phyloP scores from a whole-genome alignment of 1,139 yeast species.

The Blastobotrys persicus region DNA sequence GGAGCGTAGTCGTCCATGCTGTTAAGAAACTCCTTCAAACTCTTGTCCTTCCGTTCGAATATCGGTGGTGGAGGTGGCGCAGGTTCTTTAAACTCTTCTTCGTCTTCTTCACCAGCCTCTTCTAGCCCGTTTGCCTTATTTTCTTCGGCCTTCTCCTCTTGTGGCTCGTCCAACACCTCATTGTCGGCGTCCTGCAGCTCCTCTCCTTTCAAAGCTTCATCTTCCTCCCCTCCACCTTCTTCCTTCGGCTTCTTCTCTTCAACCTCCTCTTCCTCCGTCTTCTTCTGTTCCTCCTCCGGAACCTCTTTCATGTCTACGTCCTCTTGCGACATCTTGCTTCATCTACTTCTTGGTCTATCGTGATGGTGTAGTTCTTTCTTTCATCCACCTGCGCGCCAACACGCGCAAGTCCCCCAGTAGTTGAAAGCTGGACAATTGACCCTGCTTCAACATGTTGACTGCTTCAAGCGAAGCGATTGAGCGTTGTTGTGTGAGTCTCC shows the following conservation, averaged over 20 bases:
- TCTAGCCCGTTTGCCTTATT: constrained; percentile 24
- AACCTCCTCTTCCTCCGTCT: constrained; percentile 8
- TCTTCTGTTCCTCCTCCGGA: constrained; percentile 17
- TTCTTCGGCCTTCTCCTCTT: constrained; percentile 11
- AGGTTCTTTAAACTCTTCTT: constrained; percentile 19
- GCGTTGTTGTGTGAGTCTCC: too few species aligned
- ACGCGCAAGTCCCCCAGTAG: too few species aligned
- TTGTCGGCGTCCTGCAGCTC: constrained; percentile 4
- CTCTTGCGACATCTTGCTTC: constrained; percentile 16
- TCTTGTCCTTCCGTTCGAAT: constrained; percentile 78
- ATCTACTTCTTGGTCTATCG: background rate
- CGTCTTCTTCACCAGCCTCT: constrained; percentile 26
- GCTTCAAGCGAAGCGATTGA: too few species aligned
- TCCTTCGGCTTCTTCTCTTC: constrained; percentile 5
- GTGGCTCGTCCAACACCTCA: constrained; percentile 10
- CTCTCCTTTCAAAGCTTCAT: constrained; percentile 7
- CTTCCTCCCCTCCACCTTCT: constrained; percentile 4
- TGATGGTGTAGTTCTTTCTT: background rate
- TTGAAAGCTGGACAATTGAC: too few species aligned
- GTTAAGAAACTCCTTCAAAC: constrained; percentile 78
- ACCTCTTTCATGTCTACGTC: constrained; percentile 27
- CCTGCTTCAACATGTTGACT: too few species aligned
- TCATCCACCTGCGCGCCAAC: too few species aligned
- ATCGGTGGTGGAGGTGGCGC: constrained; percentile 59
- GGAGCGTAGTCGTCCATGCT: constrained; percentile 95